Base-by-base conservation (phyloP, 2,329 filamentous ascomycete species). In the Xylariomycetidae sp. region DNA sequence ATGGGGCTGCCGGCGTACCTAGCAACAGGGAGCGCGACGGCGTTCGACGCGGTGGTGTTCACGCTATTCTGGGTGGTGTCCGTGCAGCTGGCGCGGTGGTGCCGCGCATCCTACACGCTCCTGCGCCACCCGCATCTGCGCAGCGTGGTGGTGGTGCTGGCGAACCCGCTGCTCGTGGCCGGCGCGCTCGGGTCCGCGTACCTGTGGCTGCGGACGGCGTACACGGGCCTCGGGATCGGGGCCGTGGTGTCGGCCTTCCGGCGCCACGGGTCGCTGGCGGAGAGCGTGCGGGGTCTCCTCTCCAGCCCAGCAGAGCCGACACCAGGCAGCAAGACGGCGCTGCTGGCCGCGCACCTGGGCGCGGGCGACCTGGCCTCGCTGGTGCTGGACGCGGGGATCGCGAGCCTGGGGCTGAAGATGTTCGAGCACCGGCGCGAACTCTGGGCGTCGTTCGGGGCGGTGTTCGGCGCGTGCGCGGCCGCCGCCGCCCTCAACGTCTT, bases 401-500 rank as follows among this genome's bases (percentile, higher is more conserved):
- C 50, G 16, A 53, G 47, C 22, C 38, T 57, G 36, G 53, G 54
- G 0, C 48, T 57, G 39, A 58, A 58, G 39, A 56, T 58, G 49
- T 58, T 52, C 38, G 54, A 58, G 32, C 52, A 56, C 35, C 50
- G 55, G 14, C 39, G 39, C n/a, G 54, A 56, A 27, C 40, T 58
- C 5, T 53, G 49, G 45, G 35, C 39, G 4, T 49, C 47, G 29
- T 33, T 50, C 20, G 35, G 35, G 16, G 50, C 53, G 7, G 48
- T 57, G 4, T 37, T 52, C 3, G 39, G 39, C 13, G 53, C 53
- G 2, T 57, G 50, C 28, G 34, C 47, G 3, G 15, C 43, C 4
- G 40, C 52, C 2, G 47, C 55, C 4, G 34, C 37, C 3, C 19
- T 42, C 16, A 52, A 46, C 32, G 38, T 57, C 13, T 56, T 56